Evolutionary conservation across 305 asterid species (phyloP), one percentile per base, ranked within the genome.

Genomic region (Fraxinus sp.): DNA sequence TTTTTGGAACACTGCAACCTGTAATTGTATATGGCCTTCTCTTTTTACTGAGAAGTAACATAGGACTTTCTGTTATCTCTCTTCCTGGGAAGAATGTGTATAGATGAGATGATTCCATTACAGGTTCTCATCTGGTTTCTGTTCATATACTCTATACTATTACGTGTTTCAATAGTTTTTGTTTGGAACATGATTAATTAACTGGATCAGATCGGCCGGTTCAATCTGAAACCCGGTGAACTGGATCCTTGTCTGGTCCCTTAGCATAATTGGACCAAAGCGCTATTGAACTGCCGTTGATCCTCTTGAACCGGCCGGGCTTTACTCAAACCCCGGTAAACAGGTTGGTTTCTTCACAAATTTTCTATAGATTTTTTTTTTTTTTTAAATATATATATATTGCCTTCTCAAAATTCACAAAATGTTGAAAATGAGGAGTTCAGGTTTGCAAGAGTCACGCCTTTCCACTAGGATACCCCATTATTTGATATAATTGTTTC

Each of bases 1-100:
- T 0, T 78, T 32, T 74, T 62, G 33, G 62, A 57, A 59, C 59
- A 24, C 52, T 52, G 8, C 24, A 79, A 49, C 76, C 52, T 74
- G 81, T 78, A 66, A 78, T 41, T 84, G 82, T 83, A 83, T 64
- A 84, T 87, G 86, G 72, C 37, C 77, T 52, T 10, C 24, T 18
- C 39, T 46, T 30, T 79, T 79, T 64, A 57, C 46, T 37, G 57
- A 28, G 37, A n/a, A 33, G 22, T n/a, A 72, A 32, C 24, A 8
- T 64, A 70, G 37, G 55, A 36, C 14, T 82, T 13, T 16, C 5
- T 44, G 55, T 30, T 10, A 5, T 64, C 24, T 30, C 0, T 62
- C 62, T 76, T 24, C 66, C 64, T 59, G 55, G 74, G 55, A 28
- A 1, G 36, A 78, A 80, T 41, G 11, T 76, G 81, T 76, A 80